Evolutionary conservation across 2,329 filamentous ascomycete genomes (phyloP).

Genomic region (Aspergillus versicolor): DNA sequence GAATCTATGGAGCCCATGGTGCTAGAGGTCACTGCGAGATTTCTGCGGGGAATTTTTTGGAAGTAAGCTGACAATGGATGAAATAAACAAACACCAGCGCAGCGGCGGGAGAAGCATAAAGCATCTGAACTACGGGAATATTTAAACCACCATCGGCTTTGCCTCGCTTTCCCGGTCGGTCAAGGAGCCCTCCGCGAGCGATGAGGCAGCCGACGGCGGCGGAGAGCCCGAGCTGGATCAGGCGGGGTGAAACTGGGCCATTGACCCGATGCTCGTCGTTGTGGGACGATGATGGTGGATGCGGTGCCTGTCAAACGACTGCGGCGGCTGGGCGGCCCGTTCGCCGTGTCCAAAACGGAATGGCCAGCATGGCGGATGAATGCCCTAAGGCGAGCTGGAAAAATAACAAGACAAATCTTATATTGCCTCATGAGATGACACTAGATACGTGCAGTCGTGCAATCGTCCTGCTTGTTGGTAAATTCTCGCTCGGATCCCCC

Average conservation of each 20-base stretch:
- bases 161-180: constrained; percentile 7
- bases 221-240: constrained; percentile 8
- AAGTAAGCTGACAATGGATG: background rate
- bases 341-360: constrained; percentile 13
- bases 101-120: background rate
- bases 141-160: constrained; percentile 8
- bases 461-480: background rate
- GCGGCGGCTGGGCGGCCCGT: constrained; percentile 19
- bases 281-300: constrained; percentile 4
- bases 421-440: background rate
- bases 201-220: constrained; percentile 6
- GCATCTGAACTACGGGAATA: constrained; percentile 4
- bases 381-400: background rate
- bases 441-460: background rate
- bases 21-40: background rate
- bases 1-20: constrained; percentile 28
- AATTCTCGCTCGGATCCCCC: constrained; percentile 1
- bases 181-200: constrained; percentile 12
- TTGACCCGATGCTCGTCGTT: background rate
- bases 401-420: background rate
- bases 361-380: background rate
- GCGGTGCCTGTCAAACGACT: constrained; percentile 10
- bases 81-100: background rate
- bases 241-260: constrained; percentile 7
- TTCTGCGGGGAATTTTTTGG: background rate